phyloP scores from a whole-genome alignment of 768 basidiomycete species.

The Tylopilus sp. region DNA sequence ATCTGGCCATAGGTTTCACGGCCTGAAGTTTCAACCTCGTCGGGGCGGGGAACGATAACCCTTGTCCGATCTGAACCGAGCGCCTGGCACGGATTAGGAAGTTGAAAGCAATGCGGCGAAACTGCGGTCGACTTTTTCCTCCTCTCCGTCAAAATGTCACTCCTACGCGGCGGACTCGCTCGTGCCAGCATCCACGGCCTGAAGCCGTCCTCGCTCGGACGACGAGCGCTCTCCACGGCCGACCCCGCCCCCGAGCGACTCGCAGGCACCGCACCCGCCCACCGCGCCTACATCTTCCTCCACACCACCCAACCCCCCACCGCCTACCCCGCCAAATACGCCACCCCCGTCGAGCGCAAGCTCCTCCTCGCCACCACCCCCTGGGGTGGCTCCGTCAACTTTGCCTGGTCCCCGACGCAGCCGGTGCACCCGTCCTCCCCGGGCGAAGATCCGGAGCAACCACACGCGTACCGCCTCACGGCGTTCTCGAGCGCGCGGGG shows the following conservation, averaged over 20 bases:
- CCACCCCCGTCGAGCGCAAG: conserved; percentile 48
- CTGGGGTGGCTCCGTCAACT: conserved; percentile 60
- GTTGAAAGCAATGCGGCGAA: too few relatives aligned
- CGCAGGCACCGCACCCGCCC: conserved; percentile 50
- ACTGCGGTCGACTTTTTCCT: too few relatives aligned
- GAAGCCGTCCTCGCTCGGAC: background rate
- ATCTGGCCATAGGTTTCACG: too few relatives aligned
- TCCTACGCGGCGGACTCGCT: background rate
- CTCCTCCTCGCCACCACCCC: conserved; percentile 42
- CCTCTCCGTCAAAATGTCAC: too few relatives aligned
- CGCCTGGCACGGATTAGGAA: background rate
- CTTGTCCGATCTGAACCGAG: too few relatives aligned
- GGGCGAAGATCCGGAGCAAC: conserved; percentile 8
- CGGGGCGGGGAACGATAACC: too few relatives aligned
- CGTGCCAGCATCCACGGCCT: background rate
- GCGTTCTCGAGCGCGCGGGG: conserved; percentile 51
- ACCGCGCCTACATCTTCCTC: conserved; percentile 54
- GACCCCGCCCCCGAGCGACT: conserved; percentile 25
- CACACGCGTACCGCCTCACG: conserved; percentile 37
- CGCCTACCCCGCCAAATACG: conserved; percentile 44
- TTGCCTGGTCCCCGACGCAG: conserved; percentile 46
- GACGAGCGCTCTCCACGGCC: conserved; percentile 9
- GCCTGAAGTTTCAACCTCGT: too few relatives aligned
- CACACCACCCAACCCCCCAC: conserved; percentile 48
- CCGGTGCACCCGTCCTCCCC: conserved; percentile 7